Percentiles rank a stretch among this genome's conserved stretches.
These are phyloP conservation scores for Pseudonitzschia multiseries DNA, from an alignment of 108 stramenopile genomes.

Conservation along the genomic window DNA sequence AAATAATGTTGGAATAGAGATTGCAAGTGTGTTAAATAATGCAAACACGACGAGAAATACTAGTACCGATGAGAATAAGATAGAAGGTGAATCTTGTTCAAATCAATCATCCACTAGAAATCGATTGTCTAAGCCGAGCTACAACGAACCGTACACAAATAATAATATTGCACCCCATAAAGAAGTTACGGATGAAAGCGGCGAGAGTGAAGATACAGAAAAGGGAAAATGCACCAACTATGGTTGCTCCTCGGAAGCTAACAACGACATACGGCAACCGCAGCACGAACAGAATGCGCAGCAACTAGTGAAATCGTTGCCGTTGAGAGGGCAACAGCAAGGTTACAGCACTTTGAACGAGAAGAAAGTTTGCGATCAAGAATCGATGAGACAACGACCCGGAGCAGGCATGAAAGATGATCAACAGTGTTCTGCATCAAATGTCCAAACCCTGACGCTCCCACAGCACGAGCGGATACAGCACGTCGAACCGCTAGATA, in stretches of 20 bases:
- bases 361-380: background rate
- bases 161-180: background rate
- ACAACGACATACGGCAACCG: background rate
- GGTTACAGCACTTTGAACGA: background rate
- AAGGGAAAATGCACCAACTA: background rate
- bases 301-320: background rate
- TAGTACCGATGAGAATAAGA: background rate
- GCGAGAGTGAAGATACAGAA: slow-evolving; percentile 17
- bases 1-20: background rate
- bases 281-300: slow-evolving; percentile 2
- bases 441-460: background rate
- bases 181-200: slow-evolving; percentile 20
- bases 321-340: background rate
- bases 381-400: background rate
- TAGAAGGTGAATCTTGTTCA: background rate
- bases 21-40: background rate
- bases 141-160: background rate
- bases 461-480: slow-evolving; percentile 37
- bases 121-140: background rate
- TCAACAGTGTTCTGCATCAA: slow-evolving; percentile 5
- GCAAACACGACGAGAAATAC: background rate
- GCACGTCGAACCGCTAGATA: slow-evolving; percentile 22
- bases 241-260: background rate
- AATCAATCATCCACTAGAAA: background rate
- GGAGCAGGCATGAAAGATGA: slow-evolving; percentile 1